Evolutionary conservation across 192 early-diverging fungal genomes (phyloP), one percentile per base, ranked within the genome.

Genomic region (Backusella parvicylindrica): DNA sequence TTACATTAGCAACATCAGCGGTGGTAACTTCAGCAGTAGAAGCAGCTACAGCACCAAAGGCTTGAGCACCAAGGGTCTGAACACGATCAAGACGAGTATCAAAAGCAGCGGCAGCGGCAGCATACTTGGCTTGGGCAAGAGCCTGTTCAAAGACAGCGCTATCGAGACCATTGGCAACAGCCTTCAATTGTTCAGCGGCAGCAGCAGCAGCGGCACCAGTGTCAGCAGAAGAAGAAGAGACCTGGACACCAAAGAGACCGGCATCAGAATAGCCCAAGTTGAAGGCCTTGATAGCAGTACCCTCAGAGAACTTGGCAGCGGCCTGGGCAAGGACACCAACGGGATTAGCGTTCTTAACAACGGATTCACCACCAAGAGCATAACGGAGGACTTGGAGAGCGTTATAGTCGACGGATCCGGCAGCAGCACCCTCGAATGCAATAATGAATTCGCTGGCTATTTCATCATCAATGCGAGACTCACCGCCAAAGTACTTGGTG

Each of bases 221-320:
- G 35, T 94, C 77, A 67, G 89, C 85, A 30, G 86, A 56, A 18
- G 80, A 49, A 68, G 87, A 89, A 73, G 89, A 79, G 28, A 95
- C 87, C 37, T 91, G 82, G 72, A 98, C 80, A 74, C 96, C 98
- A 75, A 98, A 91, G 41, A 99, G 86, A 68, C 93, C 96, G 47
- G 95, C 91, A 82, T 97, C 96, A 16, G 94, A 91, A 89, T 97
- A 99, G 12, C 90, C 85, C 73, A 89, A 85, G 80, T 92, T 90
- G 84, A 99, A 97, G 28, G 95, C 90, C 71, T 88, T 85, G 49
- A 90, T 81, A 36, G 90, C 69, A 71, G 89, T 82, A 76, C 78
- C 87, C 21, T 80, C 64, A 12, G 86, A 84, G 38, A 86, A 79
- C 78, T 86, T 78, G 74, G 75, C 78, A 53, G 92, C 89, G 40